Percentiles rank a stretch among this genome's conserved stretches.
Evolutionary conservation across 805 yeast genomes (phyloP).

Genomic region (Metschnikowia hibisci): DNA sequence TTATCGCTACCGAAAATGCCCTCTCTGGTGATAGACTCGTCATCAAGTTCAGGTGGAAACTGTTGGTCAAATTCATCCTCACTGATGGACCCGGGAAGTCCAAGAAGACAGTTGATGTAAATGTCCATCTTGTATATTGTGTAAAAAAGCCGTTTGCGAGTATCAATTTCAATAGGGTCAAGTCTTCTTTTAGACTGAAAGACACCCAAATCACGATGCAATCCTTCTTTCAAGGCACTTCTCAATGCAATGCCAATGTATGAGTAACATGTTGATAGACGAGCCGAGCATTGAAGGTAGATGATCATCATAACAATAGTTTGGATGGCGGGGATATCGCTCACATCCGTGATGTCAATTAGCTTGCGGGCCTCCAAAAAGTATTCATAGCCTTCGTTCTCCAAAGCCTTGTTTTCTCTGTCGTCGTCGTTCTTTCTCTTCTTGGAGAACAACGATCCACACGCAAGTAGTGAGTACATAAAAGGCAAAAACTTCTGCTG

Average conservation of each 20-base stretch:
- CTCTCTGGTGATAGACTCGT: conserved; percentile 73
- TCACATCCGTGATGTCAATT: conserved; percentile 78
- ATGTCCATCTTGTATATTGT: conserved; percentile 88
- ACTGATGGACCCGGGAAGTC: conserved; percentile 72
- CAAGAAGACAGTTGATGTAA: conserved; percentile 81
- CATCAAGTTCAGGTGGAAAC: conserved; percentile 79
- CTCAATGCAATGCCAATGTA: conserved; percentile 85
- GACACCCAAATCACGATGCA: conserved; percentile 63
- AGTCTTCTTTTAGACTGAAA: conserved; percentile 49
- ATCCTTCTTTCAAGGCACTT: conserved; percentile 76
- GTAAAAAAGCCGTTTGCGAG: conserved; percentile 82
- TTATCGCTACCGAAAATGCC: conserved; percentile 48
- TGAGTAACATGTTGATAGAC: conserved; percentile 81
- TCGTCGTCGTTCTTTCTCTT: conserved; percentile 6
- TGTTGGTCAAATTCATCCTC: conserved; percentile 86
- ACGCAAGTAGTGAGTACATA: conserved; percentile 82
- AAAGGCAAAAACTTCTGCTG: conserved; percentile 76
- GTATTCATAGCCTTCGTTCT: conserved; percentile 76
- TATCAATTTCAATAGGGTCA: conserved; percentile 77
- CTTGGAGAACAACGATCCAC: conserved; percentile 75
- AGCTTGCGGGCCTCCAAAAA: conserved; percentile 76
- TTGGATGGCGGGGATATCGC: conserved; percentile 79
- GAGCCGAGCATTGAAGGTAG: conserved; percentile 83
- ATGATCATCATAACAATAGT: conserved; percentile 82
- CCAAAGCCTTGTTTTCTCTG: conserved; percentile 37